phyloP scores from a whole-genome alignment of 1,284 basidiomycete genomes.

The Xerocomus amazonicus region DNA sequence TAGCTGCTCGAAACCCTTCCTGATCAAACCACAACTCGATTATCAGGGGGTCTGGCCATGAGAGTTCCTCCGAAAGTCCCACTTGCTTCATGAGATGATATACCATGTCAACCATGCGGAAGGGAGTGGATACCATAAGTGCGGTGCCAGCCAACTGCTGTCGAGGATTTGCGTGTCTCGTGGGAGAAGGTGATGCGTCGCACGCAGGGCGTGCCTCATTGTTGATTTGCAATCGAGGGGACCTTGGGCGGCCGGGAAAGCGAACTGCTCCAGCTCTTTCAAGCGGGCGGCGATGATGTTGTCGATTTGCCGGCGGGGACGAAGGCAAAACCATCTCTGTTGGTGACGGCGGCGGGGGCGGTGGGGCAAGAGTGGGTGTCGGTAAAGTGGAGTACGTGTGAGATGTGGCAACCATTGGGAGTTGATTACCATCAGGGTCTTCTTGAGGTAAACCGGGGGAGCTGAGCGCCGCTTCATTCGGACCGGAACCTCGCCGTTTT shows the following conservation, averaged over 20 bases:
- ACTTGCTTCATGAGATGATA: constrained; percentile 13
- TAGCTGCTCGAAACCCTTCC: constrained; percentile 67
- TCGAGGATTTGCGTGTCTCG: constrained; percentile 2
- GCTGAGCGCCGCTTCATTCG: constrained; percentile 4
- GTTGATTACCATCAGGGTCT: constrained; percentile 18
- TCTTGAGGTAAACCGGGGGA: constrained; percentile 9
- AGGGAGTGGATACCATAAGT: constrained; percentile 1
- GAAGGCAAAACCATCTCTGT: constrained; percentile 22
- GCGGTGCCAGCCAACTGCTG: constrained; percentile 13
- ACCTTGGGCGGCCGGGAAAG: constrained; percentile 23
- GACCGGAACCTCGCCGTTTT: constrained; percentile 13
- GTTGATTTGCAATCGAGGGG: constrained; percentile 20
- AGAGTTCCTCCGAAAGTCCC: constrained; percentile 37
- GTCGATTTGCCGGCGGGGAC: constrained; percentile 18
- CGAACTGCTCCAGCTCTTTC: constrained; percentile 32
- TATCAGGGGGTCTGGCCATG: constrained; percentile 50
- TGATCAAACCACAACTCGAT: constrained; percentile 77
- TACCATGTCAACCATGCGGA: constrained; percentile 8
- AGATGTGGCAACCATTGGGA: constrained; percentile 16
- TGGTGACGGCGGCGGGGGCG: constrained; percentile 30
- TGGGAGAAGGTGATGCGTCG: constrained; percentile 4
- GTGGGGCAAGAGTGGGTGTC: constrained; percentile 29
- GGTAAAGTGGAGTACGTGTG: constrained; percentile 29
- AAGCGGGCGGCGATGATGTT: constrained; percentile 30
- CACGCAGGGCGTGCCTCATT: constrained; percentile 9